These are phyloP conservation scores for Parathielavia hyrcaniae DNA, from an alignment of 495 filamentous ascomycete species.

Conservation along the genomic window DNA sequence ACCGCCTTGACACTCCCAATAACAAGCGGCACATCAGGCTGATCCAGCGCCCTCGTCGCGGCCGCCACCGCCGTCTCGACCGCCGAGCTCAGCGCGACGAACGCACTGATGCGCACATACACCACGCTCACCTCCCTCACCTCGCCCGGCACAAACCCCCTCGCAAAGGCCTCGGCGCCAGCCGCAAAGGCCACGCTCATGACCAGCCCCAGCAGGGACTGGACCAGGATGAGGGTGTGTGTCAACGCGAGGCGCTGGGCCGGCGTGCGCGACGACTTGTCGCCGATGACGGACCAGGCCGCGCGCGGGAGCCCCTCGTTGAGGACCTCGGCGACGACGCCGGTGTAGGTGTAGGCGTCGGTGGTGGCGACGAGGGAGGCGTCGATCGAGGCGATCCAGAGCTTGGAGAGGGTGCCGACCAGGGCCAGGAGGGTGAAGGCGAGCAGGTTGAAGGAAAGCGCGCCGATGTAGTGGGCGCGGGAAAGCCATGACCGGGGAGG, in stretches of 20 bases:
- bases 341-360: slow-evolving; percentile 55
- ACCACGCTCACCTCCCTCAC: slow-evolving; percentile 50
- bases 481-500: neutral
- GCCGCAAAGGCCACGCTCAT: slow-evolving; percentile 58
- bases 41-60: slow-evolving; percentile 60
- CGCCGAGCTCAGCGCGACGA: slow-evolving; percentile 55
- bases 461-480: slow-evolving; percentile 43
- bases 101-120: slow-evolving; percentile 62
- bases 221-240: slow-evolving; percentile 58
- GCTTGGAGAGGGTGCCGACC: slow-evolving; percentile 63
- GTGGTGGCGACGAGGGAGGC: slow-evolving; percentile 60
- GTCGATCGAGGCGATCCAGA: slow-evolving; percentile 70
- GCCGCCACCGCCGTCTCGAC: slow-evolving; percentile 57
- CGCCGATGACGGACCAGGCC: slow-evolving; percentile 64
- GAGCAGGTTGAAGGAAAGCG: slow-evolving; percentile 56
- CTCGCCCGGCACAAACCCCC: slow-evolving; percentile 57
- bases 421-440: slow-evolving; percentile 63
- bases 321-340: slow-evolving; percentile 58
- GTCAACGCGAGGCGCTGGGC: slow-evolving; percentile 52
- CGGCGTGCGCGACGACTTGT: slow-evolving; percentile 50
- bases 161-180: slow-evolving; percentile 49
- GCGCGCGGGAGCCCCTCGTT: slow-evolving; percentile 69
- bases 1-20: slow-evolving; percentile 58
- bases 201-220: slow-evolving; percentile 50
- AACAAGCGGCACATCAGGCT: slow-evolving; percentile 65